Base-by-base conservation (phyloP, 2,329 filamentous ascomycete species). In the Hymenotorrendiella dingleyae region DNA sequence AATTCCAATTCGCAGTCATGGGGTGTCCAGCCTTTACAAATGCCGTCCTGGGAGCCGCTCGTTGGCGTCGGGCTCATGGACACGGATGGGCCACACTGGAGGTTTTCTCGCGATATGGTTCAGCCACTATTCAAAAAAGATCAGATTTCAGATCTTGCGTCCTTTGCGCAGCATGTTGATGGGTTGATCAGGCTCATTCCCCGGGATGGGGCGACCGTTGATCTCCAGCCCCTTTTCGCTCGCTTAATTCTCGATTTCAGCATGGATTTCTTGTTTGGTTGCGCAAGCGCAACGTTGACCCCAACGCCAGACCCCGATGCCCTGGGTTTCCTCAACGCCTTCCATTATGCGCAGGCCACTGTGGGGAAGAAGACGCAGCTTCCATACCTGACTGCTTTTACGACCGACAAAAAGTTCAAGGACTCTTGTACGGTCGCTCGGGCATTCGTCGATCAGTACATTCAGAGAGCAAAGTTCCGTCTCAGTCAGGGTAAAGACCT, bases 241-340 rank as follows among this genome's bases (percentile, higher is more conserved):
- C 24, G 30, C n/a, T 39, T 39, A 5, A 39, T 26, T 7, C n/a
- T 39, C 17, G 36, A 39, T 22, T n/a, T 16, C 16, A 21, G 24
- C 6, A 39, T 19, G 4, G 14, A 19, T 12, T n/a, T 39, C n/a
- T 26, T 39, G 12, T 29, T 39, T 22, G 36, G 36, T 3, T 23
- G n/a, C 2, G 2, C 20, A 11, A 17, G 23, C 12, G 20, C 33
- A 6, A 23, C 11, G 19, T 20, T 19, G 19, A 9, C 32, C 5
- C 32, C 12, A 23, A 12, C 10, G 16, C 10, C 16, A 10, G 16
- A 7, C 20, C 32, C 12, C 2, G 32, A 36, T 21, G 33, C n/a
- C n/a, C 33, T 5, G 20, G n/a, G 12, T 36, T 36, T 6, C 14
- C 33, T 2, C n/a, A 36, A 23, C 17, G 7, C 6, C 23, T 36